Percentiles rank a stretch among this genome's conserved stretches.
Evolutionary conservation across 345 rosid genomes (phyloP).

Genomic region (Kandelia obovata): DNA sequence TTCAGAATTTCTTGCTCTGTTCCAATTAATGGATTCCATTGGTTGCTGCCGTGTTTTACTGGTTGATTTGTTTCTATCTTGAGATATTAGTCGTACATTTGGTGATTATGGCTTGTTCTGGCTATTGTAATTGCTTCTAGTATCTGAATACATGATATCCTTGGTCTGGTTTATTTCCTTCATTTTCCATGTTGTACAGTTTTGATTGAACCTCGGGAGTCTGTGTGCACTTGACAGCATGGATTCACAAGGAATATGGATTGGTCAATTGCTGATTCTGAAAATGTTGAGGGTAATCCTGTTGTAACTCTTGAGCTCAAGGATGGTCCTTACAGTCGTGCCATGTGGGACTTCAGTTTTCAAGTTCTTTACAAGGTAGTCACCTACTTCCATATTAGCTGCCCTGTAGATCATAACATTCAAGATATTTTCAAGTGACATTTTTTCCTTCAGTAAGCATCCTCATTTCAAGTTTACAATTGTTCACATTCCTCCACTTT

Average conservation of each 20-base stretch:
- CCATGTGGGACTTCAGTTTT: conserved; percentile 95
- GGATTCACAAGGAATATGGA: conserved; percentile 96
- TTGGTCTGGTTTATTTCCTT: neutral
- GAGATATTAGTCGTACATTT: neutral
- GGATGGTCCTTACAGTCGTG: conserved; percentile 79
- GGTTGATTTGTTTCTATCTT: neutral
- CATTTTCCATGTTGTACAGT: neutral
- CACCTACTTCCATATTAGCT: conserved; percentile 1
- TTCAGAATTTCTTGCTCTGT: neutral
- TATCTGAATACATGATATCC: neutral
- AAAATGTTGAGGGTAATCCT: conserved; percentile 56
- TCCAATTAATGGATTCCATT: neutral
- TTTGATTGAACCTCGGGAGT: conserved; percentile 17
- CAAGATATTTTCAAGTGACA: neutral
- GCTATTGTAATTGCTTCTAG: neutral
- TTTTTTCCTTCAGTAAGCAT: neutral
- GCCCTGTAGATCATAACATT: neutral
- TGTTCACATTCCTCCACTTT: neutral
- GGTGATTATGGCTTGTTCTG: neutral
- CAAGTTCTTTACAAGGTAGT: conserved; percentile 70
- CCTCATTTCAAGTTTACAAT: too few species aligned
- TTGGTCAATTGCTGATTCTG: conserved; percentile 72
- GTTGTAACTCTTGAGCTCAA: conserved; percentile 68
- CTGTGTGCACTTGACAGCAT: conserved; percentile 46
- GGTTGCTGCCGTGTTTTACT: neutral